Evolutionary conservation across 768 basidiomycete species (phyloP), one percentile per base, ranked within the genome.

Genomic region (Pisolithus tinctorius): DNA sequence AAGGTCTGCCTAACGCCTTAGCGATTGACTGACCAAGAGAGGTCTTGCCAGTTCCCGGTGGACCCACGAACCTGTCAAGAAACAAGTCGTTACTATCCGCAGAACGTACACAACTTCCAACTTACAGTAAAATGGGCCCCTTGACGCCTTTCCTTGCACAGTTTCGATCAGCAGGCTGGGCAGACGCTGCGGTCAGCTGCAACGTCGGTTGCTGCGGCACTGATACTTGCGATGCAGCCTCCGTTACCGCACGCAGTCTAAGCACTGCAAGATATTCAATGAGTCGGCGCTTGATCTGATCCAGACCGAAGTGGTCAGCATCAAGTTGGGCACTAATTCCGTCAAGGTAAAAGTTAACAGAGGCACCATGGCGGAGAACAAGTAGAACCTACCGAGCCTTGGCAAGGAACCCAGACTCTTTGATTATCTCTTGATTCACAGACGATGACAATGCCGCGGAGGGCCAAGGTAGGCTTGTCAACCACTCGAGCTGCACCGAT

Each of bases 231-330:
- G 57, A 17, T 9, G 55, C 31, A 30, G 59, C 62, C 44, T 62
- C 56, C 1, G 62, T 53, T 17, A 73, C 55, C 7, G 71, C 69
- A 41, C 71, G 72, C 46, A 83, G 69, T 53, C 90, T 72, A 31
- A 94, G 84, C 10, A 96, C 87, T 0, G 91, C 93, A 38, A 97
- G 79, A 64, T 92, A 96, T 61, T 96, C 94, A 43, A 95, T 87
- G 3, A 95, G 68, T 9, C 93, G 77, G 56, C 88, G 84, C 76
- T 96, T 97, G 65, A 97, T 86, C 65, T 88, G 90, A 52, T 93
- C 90, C 16, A 97, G 73, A 1, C 94, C 94, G 59, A 84, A 95
- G 65, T 97, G 93, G 53, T 95, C 93, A 11, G 82, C 76, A 58
- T 97, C 93, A 8, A 97, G 80, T 62, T 89, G 91, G 20, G 73